Evolutionary conservation across 192 early-diverging fungal genomes (phyloP), one percentile per base, ranked within the genome.

Genomic region (Gamsiella multidivaricata): DNA sequence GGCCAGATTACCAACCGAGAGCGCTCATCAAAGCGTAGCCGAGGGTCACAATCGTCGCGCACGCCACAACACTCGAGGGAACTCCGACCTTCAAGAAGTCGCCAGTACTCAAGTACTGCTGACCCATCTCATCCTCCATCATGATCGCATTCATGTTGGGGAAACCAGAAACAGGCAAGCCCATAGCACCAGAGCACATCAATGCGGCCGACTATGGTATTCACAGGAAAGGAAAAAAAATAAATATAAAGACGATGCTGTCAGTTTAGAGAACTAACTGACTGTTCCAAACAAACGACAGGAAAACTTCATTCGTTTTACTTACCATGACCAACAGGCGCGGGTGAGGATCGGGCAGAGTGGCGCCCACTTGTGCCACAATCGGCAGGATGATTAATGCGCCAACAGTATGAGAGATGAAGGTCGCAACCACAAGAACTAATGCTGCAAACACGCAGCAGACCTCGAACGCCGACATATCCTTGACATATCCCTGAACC

Each of bases 81-180:
- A 97, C 71, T 32, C 97, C 97, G 0, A 90, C 90, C 64, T 85
- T 86, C 59, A 96, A 72, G 71, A 98, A 98, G 76, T 98, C 97
- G 29, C 74, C 67, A 3, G 94, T 94, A 32, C 78, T 80, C 59
- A 98, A 69, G 78, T 94, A 98, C 34, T 91, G 92, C 32, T 87
- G 85, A 26, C 97, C 97, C 61, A 92, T 87, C 2, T 91, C 88
- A 55, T 97, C 94, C 79, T 97, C 95, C 79, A 94, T 88, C 69
- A 92, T 91, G 43, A 98, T 95, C 32, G 97, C 95, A 65, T 96
- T 96, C 95, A 98, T 97, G 63, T 98, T 98, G 2, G 97, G 97
- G 84, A 97, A 98, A 0, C 94, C 94, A 0, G 94, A 95, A 6
- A 98, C 94, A 3, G 96, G 95, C 11, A 98, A 82, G 0, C 92